Conservation (phyloP, 1,284 basidiomycete species). For the Pseudozyma flocculosa region DNA sequence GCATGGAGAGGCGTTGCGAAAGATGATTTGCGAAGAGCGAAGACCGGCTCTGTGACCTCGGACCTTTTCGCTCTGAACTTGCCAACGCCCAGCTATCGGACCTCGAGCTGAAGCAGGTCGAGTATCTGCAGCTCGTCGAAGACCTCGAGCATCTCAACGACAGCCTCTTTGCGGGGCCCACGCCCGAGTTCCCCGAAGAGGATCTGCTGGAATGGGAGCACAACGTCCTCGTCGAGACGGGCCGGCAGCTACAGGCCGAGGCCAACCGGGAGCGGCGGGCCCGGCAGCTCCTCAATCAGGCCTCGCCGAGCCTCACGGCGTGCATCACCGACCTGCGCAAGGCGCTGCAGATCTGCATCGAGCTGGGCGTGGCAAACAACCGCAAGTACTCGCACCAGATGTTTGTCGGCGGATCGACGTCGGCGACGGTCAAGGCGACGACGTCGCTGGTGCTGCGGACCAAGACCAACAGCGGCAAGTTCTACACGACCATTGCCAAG, state of each 20-base stretch:
- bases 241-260: conserved; percentile 30
- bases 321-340: conserved; percentile 30
- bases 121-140: not conserved
- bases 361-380: conserved; percentile 38
- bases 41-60: not conserved
- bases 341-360: conserved; percentile 34
- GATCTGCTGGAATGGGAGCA: conserved; percentile 31
- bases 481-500: conserved; percentile 36
- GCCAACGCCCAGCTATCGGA: conserved; percentile 5
- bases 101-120: conserved; percentile 12
- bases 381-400: conserved; percentile 35
- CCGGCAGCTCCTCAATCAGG: conserved; percentile 24
- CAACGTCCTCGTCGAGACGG: conserved; percentile 21
- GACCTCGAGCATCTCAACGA: conserved; percentile 2
- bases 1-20: not conserved
- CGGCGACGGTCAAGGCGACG: conserved; percentile 15
- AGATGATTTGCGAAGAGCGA: not conserved
- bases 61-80: no score
- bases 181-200: conserved; percentile 23
- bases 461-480: conserved; percentile 43
- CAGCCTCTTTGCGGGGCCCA: conserved; percentile 21
- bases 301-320: conserved; percentile 11
- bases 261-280: conserved; percentile 37
- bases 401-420: conserved; percentile 10
- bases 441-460: conserved; percentile 32